A percentile compares a stretch with the other conserved stretches of the same genome.
These are phyloP conservation scores for Juncus inflexus DNA, from an alignment of 176 grass and related monocot species.

Conservation along the genomic window DNA sequence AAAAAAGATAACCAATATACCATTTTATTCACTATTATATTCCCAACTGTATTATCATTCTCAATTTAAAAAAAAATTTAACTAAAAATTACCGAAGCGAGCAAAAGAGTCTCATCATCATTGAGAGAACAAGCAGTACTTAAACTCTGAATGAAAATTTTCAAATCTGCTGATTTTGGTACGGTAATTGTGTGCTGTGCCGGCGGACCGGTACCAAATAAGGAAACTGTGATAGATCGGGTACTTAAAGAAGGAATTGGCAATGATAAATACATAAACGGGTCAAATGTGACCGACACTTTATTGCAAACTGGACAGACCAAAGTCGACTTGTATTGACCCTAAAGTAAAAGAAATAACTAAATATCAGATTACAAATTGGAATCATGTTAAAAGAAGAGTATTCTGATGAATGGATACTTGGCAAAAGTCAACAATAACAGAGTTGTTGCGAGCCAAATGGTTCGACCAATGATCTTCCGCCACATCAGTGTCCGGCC, in stretches of 20 bases:
- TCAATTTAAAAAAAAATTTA: background rate
- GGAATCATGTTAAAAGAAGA: background rate
- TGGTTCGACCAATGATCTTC: slow-evolving; percentile 95
- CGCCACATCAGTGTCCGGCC: slow-evolving; percentile 76
- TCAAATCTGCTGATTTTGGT: slow-evolving; percentile 69
- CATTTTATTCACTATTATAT: background rate
- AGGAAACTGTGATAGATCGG: slow-evolving; percentile 80
- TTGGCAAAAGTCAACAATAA: slow-evolving; percentile 98
- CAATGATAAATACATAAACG: slow-evolving; percentile 96
- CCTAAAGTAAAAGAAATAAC: slow-evolving; percentile 52
- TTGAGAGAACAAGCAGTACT: slow-evolving; percentile 61
- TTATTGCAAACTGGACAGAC: slow-evolving; percentile 86
- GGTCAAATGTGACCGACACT: slow-evolving; percentile 89
- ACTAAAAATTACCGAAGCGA: slow-evolving; percentile 61
- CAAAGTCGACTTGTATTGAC: slow-evolving; percentile 94
- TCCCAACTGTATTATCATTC: background rate
- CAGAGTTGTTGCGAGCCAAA: slow-evolving; percentile 95
- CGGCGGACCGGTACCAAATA: slow-evolving; percentile 49
- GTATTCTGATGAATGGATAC: slow-evolving; percentile 37
- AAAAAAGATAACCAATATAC: slow-evolving; percentile 13
- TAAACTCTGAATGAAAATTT: slow-evolving; percentile 53
- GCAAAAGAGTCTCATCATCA: slow-evolving; percentile 65
- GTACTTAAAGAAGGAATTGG: slow-evolving; percentile 76
- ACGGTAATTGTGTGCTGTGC: slow-evolving; percentile 70
- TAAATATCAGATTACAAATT: background rate